A percentile compares a stretch with the other conserved stretches of the same genome.
These are phyloP conservation scores for Plantago coronopus DNA, from an alignment of 305 asterid species.

Conservation along the genomic window DNA sequence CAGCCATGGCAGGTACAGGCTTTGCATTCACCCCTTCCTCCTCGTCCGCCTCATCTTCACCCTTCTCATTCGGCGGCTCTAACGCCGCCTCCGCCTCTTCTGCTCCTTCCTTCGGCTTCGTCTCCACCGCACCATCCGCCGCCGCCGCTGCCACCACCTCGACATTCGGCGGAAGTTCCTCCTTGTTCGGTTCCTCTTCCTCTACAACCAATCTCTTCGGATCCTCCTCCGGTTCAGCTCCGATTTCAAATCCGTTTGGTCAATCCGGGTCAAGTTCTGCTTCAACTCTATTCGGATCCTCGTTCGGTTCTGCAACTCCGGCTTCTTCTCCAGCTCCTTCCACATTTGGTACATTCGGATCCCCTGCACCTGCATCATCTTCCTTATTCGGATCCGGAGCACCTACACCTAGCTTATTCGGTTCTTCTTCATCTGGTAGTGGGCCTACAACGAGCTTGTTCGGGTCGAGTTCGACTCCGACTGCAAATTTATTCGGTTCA, in stretches of 20 bases:
- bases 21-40: conserved; percentile 30
- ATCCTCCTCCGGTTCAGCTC: conserved; percentile 24
- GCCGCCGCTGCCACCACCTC: conserved; percentile 18
- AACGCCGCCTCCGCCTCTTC: conserved; percentile 40
- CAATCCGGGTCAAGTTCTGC: conserved; percentile 20
- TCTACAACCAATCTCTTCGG: conserved; percentile 21
- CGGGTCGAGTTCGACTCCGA: conserved; percentile 31
- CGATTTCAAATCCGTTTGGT: conserved; percentile 22
- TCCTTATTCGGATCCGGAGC: conserved; percentile 36
- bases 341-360: conserved; percentile 33
- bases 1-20: conserved; percentile 38
- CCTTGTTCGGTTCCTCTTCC: conserved; percentile 9
- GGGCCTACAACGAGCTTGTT: conserved; percentile 26
- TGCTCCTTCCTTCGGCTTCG: conserved; percentile 34
- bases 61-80: conserved; percentile 27
- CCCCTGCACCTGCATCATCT: conserved; percentile 38
- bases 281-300: conserved; percentile 29
- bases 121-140: conserved; percentile 23
- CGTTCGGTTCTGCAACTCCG: conserved; percentile 28
- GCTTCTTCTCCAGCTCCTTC: conserved; percentile 34
- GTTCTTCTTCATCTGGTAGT: conserved; percentile 27
- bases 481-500: conserved; percentile 32
- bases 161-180: conserved; percentile 23
- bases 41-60: conserved; percentile 17
- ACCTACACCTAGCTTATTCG: conserved; percentile 37